phyloP scores from a whole-genome alignment of 2,329 filamentous ascomycete genomes.

The Plectosphaerella sp. region DNA sequence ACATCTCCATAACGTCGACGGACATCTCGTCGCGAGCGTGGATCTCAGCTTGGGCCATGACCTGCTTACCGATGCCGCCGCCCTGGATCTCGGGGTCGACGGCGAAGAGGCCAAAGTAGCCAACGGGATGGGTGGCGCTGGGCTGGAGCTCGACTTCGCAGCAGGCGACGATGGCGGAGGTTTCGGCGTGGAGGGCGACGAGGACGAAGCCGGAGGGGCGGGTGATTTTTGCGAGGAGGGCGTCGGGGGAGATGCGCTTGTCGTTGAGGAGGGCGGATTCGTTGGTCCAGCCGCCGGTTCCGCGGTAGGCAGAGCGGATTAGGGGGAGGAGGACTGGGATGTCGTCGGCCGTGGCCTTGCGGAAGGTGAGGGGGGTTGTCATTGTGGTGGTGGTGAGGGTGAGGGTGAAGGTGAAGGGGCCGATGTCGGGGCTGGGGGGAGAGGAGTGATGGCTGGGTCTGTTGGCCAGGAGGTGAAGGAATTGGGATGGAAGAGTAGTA shows the following conservation, averaged over 20 bases:
- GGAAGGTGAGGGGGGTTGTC: conserved; percentile 22
- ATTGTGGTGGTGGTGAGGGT: neutral
- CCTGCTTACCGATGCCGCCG: conserved; percentile 35
- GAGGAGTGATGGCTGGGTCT: too few species aligned
- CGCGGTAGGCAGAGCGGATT: conserved; percentile 39
- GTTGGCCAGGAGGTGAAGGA: too few species aligned
- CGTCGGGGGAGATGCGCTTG: conserved; percentile 34
- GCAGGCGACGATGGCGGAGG: conserved; percentile 29
- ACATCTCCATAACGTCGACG: conserved; percentile 33
- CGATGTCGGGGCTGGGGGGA: neutral
- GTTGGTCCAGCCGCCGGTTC: conserved; percentile 40
- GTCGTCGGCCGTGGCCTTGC: conserved; percentile 28
- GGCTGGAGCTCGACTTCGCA: conserved; percentile 33
- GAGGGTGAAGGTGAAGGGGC: neutral
- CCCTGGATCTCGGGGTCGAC: conserved; percentile 37
- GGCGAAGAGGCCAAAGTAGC: conserved; percentile 44
- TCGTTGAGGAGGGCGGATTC: conserved; percentile 38
- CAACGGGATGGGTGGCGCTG: conserved; percentile 13
- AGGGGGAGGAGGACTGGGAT: conserved; percentile 27
- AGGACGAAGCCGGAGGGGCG: conserved; percentile 30
- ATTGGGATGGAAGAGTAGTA: too few species aligned
- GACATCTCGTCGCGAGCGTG: conserved; percentile 28
- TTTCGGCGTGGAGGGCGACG: conserved; percentile 23
- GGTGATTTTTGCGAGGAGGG: conserved; percentile 33
- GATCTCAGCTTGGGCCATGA: conserved; percentile 35